Conservation (phyloP, 1,139 yeast species). For the Hyphopichia wangnamkhiaoensis region DNA sequence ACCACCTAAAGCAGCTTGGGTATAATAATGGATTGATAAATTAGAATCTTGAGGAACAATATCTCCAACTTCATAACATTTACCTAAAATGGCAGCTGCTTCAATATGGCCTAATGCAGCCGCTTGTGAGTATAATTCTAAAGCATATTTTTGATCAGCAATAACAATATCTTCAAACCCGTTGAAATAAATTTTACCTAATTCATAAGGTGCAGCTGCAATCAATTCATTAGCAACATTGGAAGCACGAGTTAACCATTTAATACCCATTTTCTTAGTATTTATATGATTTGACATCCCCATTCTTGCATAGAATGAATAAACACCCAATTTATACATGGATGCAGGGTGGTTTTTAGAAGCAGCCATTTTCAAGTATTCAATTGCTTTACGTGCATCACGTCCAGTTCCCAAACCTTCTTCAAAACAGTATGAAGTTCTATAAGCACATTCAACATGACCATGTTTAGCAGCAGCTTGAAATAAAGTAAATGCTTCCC, state of each 20-base stretch:
- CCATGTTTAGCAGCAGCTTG: slow-evolving; percentile 92
- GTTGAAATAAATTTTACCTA: slow-evolving; percentile 78
- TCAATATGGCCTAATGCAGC: slow-evolving; percentile 86
- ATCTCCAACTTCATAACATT: slow-evolving; percentile 81
- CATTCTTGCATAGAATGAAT: slow-evolving; percentile 81
- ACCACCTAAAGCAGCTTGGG: slow-evolving; percentile 86
- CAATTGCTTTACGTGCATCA: slow-evolving; percentile 84
- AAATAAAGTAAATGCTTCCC: slow-evolving; percentile 74
- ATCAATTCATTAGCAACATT: slow-evolving; percentile 82
- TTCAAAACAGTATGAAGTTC: slow-evolving; percentile 89
- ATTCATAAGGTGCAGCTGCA: slow-evolving; percentile 90
- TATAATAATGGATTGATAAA: slow-evolving; percentile 87
- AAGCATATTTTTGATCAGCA: slow-evolving; percentile 80
- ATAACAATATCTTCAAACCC: slow-evolving; percentile 89
- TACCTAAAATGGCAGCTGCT: slow-evolving; percentile 79
- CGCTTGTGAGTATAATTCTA: slow-evolving; percentile 83
- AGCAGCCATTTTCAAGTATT: slow-evolving; percentile 84
- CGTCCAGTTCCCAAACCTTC: slow-evolving; percentile 92
- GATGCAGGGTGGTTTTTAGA: slow-evolving; percentile 93
- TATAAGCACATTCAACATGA: slow-evolving; percentile 86
- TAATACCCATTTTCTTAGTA: slow-evolving; percentile 83
- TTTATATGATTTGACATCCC: slow-evolving; percentile 70
- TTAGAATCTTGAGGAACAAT: slow-evolving; percentile 81
- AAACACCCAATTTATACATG: slow-evolving; percentile 87
- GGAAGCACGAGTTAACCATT: slow-evolving; percentile 89